Conservation (phyloP, 768 basidiomycete species). For the Lactarius pseudohatsudake region DNA sequence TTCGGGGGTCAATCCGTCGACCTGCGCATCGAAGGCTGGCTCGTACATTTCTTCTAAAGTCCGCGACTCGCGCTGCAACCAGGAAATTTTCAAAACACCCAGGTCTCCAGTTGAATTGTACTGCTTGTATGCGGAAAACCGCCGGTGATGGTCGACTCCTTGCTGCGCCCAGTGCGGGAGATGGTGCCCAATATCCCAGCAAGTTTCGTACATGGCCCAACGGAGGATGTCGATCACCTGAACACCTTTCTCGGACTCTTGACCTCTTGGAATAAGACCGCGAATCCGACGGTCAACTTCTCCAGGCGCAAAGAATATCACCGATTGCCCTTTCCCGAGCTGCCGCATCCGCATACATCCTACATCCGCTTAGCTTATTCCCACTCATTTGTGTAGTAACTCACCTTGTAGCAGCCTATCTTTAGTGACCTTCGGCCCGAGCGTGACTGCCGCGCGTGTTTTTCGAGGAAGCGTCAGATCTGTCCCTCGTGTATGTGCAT, state of each 20-base stretch:
- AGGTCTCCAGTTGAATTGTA: not conserved
- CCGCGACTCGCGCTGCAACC: conserved; percentile 1
- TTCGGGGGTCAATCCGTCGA: not conserved
- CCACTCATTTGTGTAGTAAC: not conserved
- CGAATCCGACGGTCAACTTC: conserved; percentile 24
- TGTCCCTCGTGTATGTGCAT: conserved; percentile 1
- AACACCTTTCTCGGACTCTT: not conserved
- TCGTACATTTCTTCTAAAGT: conserved; percentile 15
- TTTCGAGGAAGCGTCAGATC: not conserved
- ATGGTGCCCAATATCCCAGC: conserved; percentile 4
- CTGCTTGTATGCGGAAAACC: not conserved
- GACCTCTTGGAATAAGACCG: not conserved
- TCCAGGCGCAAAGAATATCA: not conserved
- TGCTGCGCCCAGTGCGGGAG: conserved; percentile 11
- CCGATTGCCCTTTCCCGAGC: not conserved
- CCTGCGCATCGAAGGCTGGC: not conserved
- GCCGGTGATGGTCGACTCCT: conserved; percentile 10
- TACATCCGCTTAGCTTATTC: not conserved
- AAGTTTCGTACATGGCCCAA: conserved; percentile 3
- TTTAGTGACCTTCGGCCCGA: not conserved
- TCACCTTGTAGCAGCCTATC: conserved; percentile 44
- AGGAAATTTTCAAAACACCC: not conserved
- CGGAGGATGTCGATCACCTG: conserved; percentile 1
- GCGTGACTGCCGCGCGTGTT: not conserved
- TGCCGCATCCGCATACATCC: not conserved